Conservation (phyloP, 164 flowering plant species). For the Berberis thunbergii region DNA sequence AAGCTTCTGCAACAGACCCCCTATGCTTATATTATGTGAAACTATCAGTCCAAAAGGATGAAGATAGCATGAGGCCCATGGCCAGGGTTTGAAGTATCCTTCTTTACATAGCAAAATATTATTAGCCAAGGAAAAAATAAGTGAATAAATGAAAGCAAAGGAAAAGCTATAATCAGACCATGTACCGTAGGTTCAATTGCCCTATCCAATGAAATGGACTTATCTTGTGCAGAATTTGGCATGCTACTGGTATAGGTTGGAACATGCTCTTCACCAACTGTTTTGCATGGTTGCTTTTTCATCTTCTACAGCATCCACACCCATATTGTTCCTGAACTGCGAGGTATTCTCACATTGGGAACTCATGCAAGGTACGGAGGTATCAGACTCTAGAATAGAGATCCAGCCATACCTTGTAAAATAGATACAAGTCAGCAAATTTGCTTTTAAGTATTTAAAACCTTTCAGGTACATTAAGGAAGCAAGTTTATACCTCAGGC, state of each 20-base stretch:
- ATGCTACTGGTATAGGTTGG: neutral
- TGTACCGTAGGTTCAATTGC: neutral
- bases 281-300: conserved; percentile 8
- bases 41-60: conserved; percentile 34
- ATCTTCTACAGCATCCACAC: conserved; percentile 5
- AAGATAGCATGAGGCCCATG: conserved; percentile 13
- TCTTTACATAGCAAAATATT: conserved; percentile 1
- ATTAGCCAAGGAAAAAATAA: neutral
- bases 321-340: conserved; percentile 11
- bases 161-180: neutral
- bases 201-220: neutral
- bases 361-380: conserved; percentile 11
- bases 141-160: neutral
- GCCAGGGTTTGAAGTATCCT: conserved; percentile 21
- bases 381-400: conserved; percentile 15
- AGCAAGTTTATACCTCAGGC: conserved; percentile 45
- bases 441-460: neutral
- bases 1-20: conserved; percentile 67
- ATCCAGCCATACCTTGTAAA: conserved; percentile 75
- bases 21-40: conserved; percentile 57
- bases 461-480: neutral
- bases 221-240: neutral
- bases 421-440: conserved; percentile 12
- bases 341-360: conserved; percentile 1
- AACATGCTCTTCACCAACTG: conserved; percentile 4